Evolutionary conservation across 345 rosid species (phyloP).

Genomic region (Erucastrum elatum): DNA sequence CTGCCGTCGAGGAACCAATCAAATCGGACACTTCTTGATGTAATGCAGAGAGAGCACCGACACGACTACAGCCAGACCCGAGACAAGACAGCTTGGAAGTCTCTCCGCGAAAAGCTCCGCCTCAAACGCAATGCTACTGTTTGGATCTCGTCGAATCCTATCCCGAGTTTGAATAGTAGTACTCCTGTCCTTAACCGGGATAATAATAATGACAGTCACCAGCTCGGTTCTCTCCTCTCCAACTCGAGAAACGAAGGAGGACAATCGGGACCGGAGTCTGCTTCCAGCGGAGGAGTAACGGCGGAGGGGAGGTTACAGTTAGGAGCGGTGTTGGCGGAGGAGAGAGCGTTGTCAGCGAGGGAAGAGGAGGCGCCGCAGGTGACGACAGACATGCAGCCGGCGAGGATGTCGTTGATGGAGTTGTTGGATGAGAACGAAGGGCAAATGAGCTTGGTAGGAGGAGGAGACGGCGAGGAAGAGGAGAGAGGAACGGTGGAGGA

Average conservation of each 20-base stretch:
- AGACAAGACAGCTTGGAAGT: constrained; percentile 72
- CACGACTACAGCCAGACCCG: constrained; percentile 11
- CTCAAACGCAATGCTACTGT: constrained; percentile 65
- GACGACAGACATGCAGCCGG: constrained; percentile 46
- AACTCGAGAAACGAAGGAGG: constrained; percentile 17
- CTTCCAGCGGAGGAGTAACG: background rate
- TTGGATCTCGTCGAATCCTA: constrained; percentile 55
- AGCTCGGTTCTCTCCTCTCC: constrained; percentile 44
- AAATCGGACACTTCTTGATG: constrained; percentile 55
- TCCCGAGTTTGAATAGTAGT: constrained; percentile 47
- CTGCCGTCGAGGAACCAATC: constrained; percentile 30
- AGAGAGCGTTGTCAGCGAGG: constrained; percentile 65
- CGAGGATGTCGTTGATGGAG: constrained; percentile 92
- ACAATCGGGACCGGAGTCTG: constrained; percentile 25
- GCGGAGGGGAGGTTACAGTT: constrained; percentile 36
- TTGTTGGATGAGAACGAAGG: constrained; percentile 78
- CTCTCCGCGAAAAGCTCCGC: constrained; percentile 63
- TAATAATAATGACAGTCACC: constrained; percentile 28
- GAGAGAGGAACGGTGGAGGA: constrained; percentile 23
- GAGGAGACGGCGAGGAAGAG: constrained; percentile 12
- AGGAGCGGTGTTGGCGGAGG: constrained; percentile 60
- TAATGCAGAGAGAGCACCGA: constrained; percentile 53
- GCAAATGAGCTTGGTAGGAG: constrained; percentile 42
- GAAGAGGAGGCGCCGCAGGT: constrained; percentile 32
- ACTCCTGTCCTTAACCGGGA: constrained; percentile 30